Base-by-base conservation (phyloP, 139 green algal species). In the Edaphochlamys debaryana region DNA sequence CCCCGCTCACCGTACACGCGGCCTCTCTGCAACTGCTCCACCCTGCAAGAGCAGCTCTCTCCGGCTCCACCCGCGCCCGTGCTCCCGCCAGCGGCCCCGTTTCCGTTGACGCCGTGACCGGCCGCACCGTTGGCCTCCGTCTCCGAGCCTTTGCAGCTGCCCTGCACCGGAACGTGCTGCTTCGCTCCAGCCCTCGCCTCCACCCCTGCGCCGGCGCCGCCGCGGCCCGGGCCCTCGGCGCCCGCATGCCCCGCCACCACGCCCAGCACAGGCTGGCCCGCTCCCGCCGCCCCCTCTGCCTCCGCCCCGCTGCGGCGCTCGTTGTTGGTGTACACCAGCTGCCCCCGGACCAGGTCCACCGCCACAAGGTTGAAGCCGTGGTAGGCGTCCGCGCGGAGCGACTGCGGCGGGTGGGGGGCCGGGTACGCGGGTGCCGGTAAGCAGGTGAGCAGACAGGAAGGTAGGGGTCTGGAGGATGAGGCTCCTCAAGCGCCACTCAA, bases 291-390 rank as follows among this genome's bases (percentile, higher is more conserved):
- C 20, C 50, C 50, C 6, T 9, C 50, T 3, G 50, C 50, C 50
- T 19, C 6, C 23, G n/a, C n/a, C n/a, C n/a, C n/a, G n/a, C n/a
- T n/a, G n/a, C n/a, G n/a, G n/a, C n/a, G n/a, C n/a, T 82, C 79
- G 73, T 94, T 94, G 85, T 79, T 87, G 20, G 80, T 38, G 75
- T 94, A 94, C 2, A 75, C 3, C 52, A 94, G 85, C 74, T 95
- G 89, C 17, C 82, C 92, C 8, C 93, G 89, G 30, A 93, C 69
- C 69, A 94, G 71, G n/a, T n/a, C n/a, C n/a, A n/a, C n/a, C n/a
- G n/a, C n/a, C n/a, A n/a, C n/a, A n/a, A n/a, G n/a, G 78, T 94
- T 95, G 84, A 94, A 90, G 32, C 90, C 90, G 36, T 89, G 87
- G 79, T 91, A 93, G 23, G 63, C 37, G 56, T 85, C 38, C 38